phyloP scores from a whole-genome alignment of 768 basidiomycete genomes.

The Tylopilus sp. region DNA sequence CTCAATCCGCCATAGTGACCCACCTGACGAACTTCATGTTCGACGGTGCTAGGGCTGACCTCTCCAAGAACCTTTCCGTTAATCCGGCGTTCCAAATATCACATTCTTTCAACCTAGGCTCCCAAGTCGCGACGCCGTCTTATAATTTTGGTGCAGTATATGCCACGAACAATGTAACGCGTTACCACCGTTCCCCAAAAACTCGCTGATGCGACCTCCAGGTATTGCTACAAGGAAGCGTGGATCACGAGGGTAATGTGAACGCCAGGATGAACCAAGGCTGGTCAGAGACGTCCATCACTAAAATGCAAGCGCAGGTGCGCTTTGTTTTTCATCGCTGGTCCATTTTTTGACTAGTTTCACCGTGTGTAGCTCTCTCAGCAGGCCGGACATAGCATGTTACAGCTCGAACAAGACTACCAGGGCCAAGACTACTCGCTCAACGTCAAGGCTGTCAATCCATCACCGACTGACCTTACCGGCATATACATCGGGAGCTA shows the following conservation, averaged over 20 bases:
- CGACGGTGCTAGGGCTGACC: conserved; percentile 95
- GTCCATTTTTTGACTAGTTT: conserved; percentile 4
- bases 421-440: conserved; percentile 83
- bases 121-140: conserved; percentile 75
- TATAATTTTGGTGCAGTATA: conserved; percentile 96
- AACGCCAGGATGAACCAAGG: conserved; percentile 87
- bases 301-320: conserved; percentile 89
- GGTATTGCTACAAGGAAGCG: conserved; percentile 89
- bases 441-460: conserved; percentile 88
- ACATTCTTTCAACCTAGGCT: conserved; percentile 91
- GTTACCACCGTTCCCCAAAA: conserved; percentile 11
- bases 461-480: conserved; percentile 79
- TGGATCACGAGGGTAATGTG: conserved; percentile 92
- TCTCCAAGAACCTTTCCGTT: conserved; percentile 88
- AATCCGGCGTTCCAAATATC: conserved; percentile 98
- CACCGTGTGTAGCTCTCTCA: conserved; percentile 58
- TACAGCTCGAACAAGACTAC: conserved; percentile 93
- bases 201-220: conserved; percentile 33
- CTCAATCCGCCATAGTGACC: conserved; percentile 52
- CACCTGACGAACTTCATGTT: conserved; percentile 94
- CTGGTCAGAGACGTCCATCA: conserved; percentile 73
- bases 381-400: conserved; percentile 80
- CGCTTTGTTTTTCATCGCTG: conserved; percentile 19
- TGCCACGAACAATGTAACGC: conserved; percentile 71
- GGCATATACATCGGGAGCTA: conserved; percentile 92